phyloP scores from a whole-genome alignment of 306 rosid species.

The Ziziphus jujuba region DNA sequence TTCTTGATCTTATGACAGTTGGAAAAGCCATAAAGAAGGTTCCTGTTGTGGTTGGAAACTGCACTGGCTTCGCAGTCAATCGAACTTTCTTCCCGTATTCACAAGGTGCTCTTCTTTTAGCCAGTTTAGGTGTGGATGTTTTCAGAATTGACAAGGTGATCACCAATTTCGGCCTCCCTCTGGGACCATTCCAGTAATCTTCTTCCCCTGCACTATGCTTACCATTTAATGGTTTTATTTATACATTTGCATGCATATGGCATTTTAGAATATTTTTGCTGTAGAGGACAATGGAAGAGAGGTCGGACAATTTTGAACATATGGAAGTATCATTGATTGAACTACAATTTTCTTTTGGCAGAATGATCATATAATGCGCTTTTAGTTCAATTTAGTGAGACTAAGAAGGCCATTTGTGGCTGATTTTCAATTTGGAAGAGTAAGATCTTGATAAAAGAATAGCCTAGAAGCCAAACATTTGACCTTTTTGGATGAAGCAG shows the following conservation, averaged over 20 bases:
- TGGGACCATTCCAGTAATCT: constrained; percentile 92
- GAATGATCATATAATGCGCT: not conserved
- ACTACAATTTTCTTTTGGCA: not conserved
- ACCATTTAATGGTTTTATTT: constrained; percentile 20
- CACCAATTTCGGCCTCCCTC: constrained; percentile 77
- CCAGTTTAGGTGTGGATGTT: constrained; percentile 74
- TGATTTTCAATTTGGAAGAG: not conserved
- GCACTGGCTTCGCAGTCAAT: constrained; percentile 96
- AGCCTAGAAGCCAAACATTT: not conserved
- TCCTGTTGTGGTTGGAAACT: constrained; percentile 95
- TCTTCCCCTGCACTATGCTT: constrained; percentile 31
- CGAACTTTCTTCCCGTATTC: constrained; percentile 88
- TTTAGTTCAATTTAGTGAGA: not conserved
- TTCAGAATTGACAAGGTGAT: constrained; percentile 80
- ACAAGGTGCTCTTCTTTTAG: constrained; percentile 72
- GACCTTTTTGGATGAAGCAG: not conserved
- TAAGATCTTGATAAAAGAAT: not conserved
- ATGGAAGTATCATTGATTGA: not conserved
- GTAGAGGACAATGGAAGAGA: not conserved
- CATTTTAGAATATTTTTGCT: not conserved
- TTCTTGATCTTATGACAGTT: constrained; percentile 79
- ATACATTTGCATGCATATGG: not conserved
- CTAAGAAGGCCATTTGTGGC: not conserved
- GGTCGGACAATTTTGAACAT: not conserved
- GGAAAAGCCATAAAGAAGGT: constrained; percentile 88